A percentile compares a stretch with the other conserved stretches of the same genome.
phyloP scores from a whole-genome alignment of 139 green algal genomes.

The Edaphochlamys debaryana region DNA sequence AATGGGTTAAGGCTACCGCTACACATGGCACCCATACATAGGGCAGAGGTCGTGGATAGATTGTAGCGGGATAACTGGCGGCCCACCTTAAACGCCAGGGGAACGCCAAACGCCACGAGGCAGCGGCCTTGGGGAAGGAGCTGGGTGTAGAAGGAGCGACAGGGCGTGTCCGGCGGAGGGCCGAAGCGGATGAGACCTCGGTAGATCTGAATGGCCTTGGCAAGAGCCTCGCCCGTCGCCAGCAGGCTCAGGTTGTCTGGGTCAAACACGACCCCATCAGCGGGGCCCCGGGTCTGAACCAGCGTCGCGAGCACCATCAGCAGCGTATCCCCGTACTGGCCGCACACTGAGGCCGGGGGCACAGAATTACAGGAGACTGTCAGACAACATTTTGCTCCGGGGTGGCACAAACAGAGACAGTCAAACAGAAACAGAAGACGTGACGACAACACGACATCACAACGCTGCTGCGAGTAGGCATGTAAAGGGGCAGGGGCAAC shows the following conservation, averaged over 20 bases:
- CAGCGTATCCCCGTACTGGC: neutral
- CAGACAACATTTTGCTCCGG: no score
- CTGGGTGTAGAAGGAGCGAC: neutral
- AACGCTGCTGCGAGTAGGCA: no score
- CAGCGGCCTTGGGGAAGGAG: neutral
- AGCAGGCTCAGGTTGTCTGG: neutral
- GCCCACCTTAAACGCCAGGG: neutral
- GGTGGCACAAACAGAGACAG: no score
- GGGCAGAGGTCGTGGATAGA: no score
- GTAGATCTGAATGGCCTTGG: neutral
- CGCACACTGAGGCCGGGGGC: neutral
- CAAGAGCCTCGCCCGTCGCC: neutral
- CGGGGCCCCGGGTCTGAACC: neutral
- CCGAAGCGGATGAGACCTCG: neutral
- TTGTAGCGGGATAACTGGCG: no score
- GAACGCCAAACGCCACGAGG: neutral
- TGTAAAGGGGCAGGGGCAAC: no score
- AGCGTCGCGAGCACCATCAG: neutral
- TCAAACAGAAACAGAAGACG: no score
- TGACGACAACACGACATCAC: neutral
- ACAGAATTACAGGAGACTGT: no score
- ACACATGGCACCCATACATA: no score
- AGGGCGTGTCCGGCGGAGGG: neutral
- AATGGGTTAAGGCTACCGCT: no score
- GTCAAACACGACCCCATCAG: neutral